Percentiles rank a stretch among this genome's conserved stretches.
Evolutionary conservation across 2,329 filamentous ascomycete genomes (phyloP).

Genomic region (Myriosclerotinia duriaeana): DNA sequence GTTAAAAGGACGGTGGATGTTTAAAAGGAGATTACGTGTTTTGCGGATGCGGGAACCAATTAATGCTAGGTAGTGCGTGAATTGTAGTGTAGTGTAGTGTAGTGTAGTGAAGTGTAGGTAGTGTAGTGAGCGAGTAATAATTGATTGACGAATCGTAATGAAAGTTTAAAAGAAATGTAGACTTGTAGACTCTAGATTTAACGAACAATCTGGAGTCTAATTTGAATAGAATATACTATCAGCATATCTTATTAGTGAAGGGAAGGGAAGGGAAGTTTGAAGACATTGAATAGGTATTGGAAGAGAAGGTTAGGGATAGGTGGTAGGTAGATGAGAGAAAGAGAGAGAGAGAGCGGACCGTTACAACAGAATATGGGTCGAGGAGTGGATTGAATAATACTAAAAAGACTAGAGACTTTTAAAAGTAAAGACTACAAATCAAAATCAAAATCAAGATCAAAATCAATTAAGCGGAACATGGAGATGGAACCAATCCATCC

Average conservation of each 20-base stretch:
- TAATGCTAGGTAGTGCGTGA: slow-evolving; percentile 1
- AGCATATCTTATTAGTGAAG: slow-evolving; percentile 17
- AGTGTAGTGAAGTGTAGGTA: neutral
- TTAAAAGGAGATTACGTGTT: slow-evolving; percentile 19
- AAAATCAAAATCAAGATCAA: no score
- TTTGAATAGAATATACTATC: slow-evolving; percentile 30
- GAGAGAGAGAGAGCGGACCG: no score
- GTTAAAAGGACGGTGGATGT: neutral
- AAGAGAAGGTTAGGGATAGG: neutral
- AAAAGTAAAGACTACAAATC: no score
- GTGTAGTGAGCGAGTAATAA: neutral
- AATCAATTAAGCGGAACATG: no score
- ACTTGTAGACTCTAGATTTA: neutral
- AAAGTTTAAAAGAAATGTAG: neutral
- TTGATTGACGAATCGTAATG: neutral
- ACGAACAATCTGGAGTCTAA: slow-evolving; percentile 11
- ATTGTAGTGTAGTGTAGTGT: neutral
- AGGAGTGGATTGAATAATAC: no score
- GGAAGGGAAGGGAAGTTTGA: neutral
- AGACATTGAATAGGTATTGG: neutral
- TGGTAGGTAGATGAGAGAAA: neutral
- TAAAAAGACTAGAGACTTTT: no score
- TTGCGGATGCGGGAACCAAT: slow-evolving; percentile 18
- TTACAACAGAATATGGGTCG: no score
- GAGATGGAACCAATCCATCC: no score